Percentiles rank a stretch among this genome's conserved stretches.
Evolutionary conservation across 1,139 yeast species (phyloP).

Genomic region (Taiozyma sp.): DNA sequence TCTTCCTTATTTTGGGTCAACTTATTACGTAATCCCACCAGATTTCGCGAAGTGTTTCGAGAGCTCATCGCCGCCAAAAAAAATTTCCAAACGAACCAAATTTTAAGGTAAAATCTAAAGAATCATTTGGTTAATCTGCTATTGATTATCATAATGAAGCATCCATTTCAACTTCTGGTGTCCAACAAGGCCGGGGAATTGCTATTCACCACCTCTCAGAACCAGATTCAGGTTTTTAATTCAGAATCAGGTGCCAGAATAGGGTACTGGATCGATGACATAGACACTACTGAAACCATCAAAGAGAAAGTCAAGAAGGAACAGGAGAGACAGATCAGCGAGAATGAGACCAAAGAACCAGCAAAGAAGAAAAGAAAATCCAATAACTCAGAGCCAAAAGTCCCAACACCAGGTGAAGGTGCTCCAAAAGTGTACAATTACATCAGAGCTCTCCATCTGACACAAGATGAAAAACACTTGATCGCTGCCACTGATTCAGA

Average conservation of each 20-base stretch:
- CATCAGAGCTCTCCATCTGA: constrained; percentile 54
- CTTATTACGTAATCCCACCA: neutral
- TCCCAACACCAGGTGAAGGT: constrained; percentile 61
- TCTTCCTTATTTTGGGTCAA: too few relatives aligned
- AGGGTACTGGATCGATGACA: constrained; percentile 56
- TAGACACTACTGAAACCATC: constrained; percentile 36
- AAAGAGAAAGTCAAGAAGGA: constrained; percentile 42
- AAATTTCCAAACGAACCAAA: too few relatives aligned
- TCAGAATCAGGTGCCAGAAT: constrained; percentile 30
- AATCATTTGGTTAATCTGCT: too few relatives aligned
- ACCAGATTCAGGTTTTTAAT: constrained; percentile 47
- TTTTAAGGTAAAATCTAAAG: too few relatives aligned
- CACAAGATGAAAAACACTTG: constrained; percentile 47
- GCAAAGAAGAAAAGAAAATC: constrained; percentile 25
- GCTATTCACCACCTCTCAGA: constrained; percentile 52
- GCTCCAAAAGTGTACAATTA: constrained; percentile 62
- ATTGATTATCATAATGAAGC: constrained; percentile 47
- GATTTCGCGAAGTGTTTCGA: neutral
- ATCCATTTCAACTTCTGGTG: constrained; percentile 58
- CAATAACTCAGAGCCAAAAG: constrained; percentile 41
- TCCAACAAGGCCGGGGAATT: constrained; percentile 38
- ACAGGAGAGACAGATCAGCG: constrained; percentile 31
- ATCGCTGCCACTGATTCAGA: constrained; percentile 78
- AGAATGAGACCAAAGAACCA: constrained; percentile 24
- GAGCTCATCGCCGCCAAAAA: neutral